Evolutionary conservation across 768 basidiomycete species (phyloP), one percentile per base, ranked within the genome.

Genomic region (Phallus indusiatus): DNA sequence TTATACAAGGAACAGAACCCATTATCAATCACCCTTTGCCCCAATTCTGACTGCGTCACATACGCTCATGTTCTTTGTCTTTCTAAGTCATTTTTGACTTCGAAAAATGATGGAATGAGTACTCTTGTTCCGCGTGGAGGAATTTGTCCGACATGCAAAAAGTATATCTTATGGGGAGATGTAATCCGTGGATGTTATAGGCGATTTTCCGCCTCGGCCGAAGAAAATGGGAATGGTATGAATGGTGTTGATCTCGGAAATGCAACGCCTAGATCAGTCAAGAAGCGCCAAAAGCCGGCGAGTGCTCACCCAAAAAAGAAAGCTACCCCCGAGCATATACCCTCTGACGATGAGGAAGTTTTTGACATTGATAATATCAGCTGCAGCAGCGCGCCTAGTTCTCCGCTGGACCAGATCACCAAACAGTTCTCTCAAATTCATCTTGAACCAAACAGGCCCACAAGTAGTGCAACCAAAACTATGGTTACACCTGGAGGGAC

Each of bases 161-260:
- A 71, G 0, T 87, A 85, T 64, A 75, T 74, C 4, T 74, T 88
- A 0, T 88, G 85, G 86, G 86, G 86, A 5, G 85, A 88, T 64
- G 67, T 88, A 20, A 70, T 87, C 28, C 76, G 80, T 14, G 85
- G 83, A 1, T 81, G 78, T 63, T 84, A 81, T 66, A 75, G 84
- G 17, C 76, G 84, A 22, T 63, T 73, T 18, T 53, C 48, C 20
- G 56, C 22, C 48, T 33, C 51, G 3, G 24, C 28, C 49, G 34
- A 54, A 59, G 57, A 61, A 56, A 55, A 35, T 3, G 60, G 34
- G 28, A 24, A 11, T 17, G 53, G 28, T 11, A 1, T 20, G 21
- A 47, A 61, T n/a, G 24, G 1, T 24, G 42, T 22, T 49, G 28
- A 51, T 21, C 37, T 36, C 20, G 49, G 35, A 50, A 24, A 12